These are phyloP conservation scores for Telopea speciosissima DNA, from an alignment of 177 flowering plant species.

Conservation along the genomic window DNA sequence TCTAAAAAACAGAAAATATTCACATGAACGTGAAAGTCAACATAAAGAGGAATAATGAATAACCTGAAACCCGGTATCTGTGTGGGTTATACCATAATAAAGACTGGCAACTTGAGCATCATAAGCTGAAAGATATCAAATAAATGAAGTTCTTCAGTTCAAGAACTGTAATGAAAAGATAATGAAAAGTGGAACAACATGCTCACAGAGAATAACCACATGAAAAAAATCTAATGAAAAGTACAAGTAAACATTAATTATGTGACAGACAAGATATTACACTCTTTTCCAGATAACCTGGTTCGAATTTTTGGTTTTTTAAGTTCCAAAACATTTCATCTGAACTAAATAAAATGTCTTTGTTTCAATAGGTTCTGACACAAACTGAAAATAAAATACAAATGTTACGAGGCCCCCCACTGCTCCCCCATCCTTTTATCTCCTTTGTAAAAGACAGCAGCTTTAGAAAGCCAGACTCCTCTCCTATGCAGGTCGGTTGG, in stretches of 20 bases:
- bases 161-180: background rate
- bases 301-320: too few relatives aligned
- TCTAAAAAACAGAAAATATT: background rate
- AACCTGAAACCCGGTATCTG: slow-evolving; percentile 84
- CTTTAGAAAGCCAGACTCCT: too few relatives aligned
- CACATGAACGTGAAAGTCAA: background rate
- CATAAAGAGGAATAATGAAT: background rate
- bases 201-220: background rate
- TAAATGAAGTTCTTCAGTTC: background rate
- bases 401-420: too few relatives aligned
- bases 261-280: background rate
- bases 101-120: slow-evolving; percentile 96
- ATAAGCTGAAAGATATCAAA: slow-evolving; percentile 59
- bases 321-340: too few relatives aligned
- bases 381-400: too few relatives aligned
- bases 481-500: too few relatives aligned
- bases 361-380: too few relatives aligned
- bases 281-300: background rate
- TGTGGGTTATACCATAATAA: slow-evolving; percentile 46
- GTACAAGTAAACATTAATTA: background rate
- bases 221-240: background rate
- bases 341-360: too few relatives aligned
- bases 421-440: too few relatives aligned
- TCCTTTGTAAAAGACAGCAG: too few relatives aligned
- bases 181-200: background rate